Evolutionary conservation across 2,329 filamentous ascomycete species (phyloP).

Genomic region (Ophiostoma tasmaniense): DNA sequence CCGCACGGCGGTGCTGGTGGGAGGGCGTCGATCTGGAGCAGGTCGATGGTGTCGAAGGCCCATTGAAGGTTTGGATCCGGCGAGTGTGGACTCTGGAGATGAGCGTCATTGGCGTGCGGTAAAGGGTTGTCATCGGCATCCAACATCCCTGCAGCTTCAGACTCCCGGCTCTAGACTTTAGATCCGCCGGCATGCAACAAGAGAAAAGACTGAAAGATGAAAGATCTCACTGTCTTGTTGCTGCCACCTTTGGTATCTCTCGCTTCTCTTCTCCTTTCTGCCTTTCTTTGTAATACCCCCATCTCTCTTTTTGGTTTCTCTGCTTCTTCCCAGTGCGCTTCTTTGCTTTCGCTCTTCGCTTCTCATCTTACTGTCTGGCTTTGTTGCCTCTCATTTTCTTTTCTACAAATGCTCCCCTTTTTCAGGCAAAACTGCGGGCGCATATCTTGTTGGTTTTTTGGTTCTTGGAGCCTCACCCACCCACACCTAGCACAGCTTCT

Average conservation of each 20-base stretch:
- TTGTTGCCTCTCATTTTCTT: not conserved
- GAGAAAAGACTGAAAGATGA: not conserved
- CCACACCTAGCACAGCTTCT: not conserved
- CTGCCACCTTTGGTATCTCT: not conserved
- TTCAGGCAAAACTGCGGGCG: not conserved
- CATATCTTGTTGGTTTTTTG: not conserved
- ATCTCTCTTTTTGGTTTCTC: not conserved
- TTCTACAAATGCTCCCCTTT: not conserved
- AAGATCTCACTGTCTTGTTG: not conserved
- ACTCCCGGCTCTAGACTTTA: not conserved
- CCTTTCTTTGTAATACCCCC: slow-evolving; percentile 6
- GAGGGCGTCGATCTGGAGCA: slow-evolving; percentile 87
- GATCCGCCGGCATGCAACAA: not conserved
- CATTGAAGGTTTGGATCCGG: slow-evolving; percentile 95
- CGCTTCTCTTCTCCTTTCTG: not conserved
- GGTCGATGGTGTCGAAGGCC: slow-evolving; percentile 83
- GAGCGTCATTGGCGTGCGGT: slow-evolving; percentile 82
- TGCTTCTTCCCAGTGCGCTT: not conserved
- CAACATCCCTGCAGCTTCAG: not conserved
- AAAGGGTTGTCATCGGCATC: slow-evolving; percentile 20
- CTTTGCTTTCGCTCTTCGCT: not conserved
- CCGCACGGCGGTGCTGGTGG: slow-evolving; percentile 96
- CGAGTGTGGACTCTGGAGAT: slow-evolving; percentile 98
- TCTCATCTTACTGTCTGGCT: not conserved
- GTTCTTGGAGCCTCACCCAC: not conserved